A percentile compares a stretch with the other conserved stretches of the same genome.
phyloP scores from a whole-genome alignment of 768 basidiomycete species.

The Neoboletus magnificus region DNA sequence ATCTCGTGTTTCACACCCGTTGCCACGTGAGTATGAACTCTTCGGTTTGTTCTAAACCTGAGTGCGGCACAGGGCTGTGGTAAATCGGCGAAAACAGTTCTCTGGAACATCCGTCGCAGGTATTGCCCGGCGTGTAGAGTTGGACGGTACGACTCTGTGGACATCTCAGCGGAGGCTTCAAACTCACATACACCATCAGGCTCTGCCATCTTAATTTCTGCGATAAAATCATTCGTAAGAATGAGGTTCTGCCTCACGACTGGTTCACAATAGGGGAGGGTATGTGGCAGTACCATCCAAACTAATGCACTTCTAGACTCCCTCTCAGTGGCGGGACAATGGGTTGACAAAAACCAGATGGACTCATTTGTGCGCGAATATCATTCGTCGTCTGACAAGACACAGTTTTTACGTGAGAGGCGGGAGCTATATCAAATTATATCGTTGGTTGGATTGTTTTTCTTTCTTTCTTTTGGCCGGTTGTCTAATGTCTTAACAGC shows the following conservation, averaged over 20 bases:
- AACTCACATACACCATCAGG: not conserved
- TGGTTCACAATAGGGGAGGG: not conserved
- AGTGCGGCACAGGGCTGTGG: constrained; percentile 8
- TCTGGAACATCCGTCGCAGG: constrained; percentile 20
- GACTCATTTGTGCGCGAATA: constrained; percentile 4
- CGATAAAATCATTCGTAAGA: not conserved
- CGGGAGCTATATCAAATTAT: not conserved
- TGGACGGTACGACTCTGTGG: constrained; percentile 3
- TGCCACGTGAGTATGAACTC: constrained; percentile 22
- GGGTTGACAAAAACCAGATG: constrained; percentile 15
- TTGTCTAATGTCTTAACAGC: constrained; percentile 1
- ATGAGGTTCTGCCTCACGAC: constrained; percentile 1
- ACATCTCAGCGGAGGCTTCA: not conserved
- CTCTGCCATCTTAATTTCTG: not conserved
- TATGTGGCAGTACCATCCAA: constrained; percentile 1
- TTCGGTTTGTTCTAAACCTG: not conserved
- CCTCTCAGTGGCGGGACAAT: not conserved
- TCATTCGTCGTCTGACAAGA: not conserved
- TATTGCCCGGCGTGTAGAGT: constrained; percentile 13
- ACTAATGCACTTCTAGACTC: not conserved
- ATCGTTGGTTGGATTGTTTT: not conserved
- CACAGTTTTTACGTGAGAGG: constrained; percentile 1
- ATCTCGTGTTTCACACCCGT: constrained; percentile 34
- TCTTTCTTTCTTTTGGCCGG: not conserved
- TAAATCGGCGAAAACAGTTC: constrained; percentile 2